Evolutionary conservation across 2,329 filamentous ascomycete genomes (phyloP).

Genomic region (Diaporthe sp.): DNA sequence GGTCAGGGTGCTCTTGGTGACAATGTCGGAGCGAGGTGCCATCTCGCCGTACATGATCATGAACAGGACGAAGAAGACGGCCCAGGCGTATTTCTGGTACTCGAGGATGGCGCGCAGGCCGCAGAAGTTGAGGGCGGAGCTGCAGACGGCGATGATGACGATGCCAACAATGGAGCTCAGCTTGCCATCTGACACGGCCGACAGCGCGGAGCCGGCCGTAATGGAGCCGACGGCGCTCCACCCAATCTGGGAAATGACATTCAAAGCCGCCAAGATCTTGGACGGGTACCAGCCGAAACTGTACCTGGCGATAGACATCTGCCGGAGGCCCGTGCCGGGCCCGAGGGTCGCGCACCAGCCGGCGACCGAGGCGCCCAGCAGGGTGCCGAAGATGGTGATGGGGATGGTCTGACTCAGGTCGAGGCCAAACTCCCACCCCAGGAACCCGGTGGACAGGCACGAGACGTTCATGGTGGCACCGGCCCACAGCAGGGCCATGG

Average conservation of each 20-base stretch:
- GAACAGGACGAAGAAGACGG: slow-evolving; percentile 60
- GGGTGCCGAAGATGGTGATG: slow-evolving; percentile 59
- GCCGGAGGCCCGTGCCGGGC: slow-evolving; percentile 61
- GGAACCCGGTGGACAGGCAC: slow-evolving; percentile 64
- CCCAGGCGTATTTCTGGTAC: slow-evolving; percentile 65
- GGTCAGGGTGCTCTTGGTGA: slow-evolving; percentile 48
- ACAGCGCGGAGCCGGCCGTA: slow-evolving; percentile 62
- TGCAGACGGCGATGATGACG: slow-evolving; percentile 62
- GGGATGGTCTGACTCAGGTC: slow-evolving; percentile 58
- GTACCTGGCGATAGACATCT: slow-evolving; percentile 63
- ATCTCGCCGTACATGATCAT: slow-evolving; percentile 62
- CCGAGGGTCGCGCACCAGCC: slow-evolving; percentile 64
- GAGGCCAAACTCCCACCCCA: slow-evolving; percentile 62
- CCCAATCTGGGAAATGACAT: slow-evolving; percentile 62
- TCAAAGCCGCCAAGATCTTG: slow-evolving; percentile 62
- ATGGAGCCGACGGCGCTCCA: slow-evolving; percentile 65
- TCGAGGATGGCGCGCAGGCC: slow-evolving; percentile 61
- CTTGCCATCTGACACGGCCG: slow-evolving; percentile 56
- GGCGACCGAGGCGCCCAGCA: slow-evolving; percentile 56
- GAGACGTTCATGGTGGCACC: slow-evolving; percentile 63
- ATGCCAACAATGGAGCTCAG: slow-evolving; percentile 65
- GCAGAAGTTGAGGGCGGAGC: slow-evolving; percentile 63
- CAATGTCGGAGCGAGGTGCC: slow-evolving; percentile 54
- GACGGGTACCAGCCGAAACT: slow-evolving; percentile 64
- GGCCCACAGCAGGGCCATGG: slow-evolving; percentile 66